Conservation (phyloP, 2,329 filamentous ascomycete species). For the Scytalidium lignicola region DNA sequence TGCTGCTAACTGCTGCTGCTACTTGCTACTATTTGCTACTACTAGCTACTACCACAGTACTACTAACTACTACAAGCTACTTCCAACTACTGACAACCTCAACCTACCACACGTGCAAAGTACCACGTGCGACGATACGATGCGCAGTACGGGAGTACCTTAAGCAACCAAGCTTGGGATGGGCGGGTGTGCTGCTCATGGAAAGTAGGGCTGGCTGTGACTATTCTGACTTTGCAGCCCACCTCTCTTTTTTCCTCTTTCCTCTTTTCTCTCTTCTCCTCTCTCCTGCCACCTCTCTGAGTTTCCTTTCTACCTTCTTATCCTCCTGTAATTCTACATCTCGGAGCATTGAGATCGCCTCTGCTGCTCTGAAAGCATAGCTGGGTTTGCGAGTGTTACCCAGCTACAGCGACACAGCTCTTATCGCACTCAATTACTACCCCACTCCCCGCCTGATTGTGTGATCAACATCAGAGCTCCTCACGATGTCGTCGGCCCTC, state of each 20-base stretch:
- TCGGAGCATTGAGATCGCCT: neutral
- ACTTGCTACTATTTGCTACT: no score
- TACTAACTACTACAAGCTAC: no score
- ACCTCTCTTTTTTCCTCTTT: neutral
- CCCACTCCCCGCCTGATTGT: neutral
- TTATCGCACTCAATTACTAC: neutral
- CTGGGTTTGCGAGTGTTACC: neutral
- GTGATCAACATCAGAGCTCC: neutral
- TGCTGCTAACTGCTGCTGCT: no score
- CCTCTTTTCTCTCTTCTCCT: constrained; percentile 1
- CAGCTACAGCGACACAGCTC: neutral
- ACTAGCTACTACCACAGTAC: no score
- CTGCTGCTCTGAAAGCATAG: neutral
- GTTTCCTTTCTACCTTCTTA: neutral
- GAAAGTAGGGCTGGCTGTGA: no score
- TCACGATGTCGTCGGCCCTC: neutral
- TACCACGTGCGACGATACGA: no score
- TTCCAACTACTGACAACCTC: no score
- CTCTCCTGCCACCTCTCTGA: neutral
- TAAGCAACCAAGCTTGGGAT: no score
- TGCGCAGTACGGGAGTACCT: no score
- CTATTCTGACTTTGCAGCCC: neutral
- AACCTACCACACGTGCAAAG: no score
- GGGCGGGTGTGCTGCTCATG: no score
- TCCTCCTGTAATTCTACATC: constrained; percentile 2